A percentile compares a stretch with the other conserved stretches of the same genome.
Evolutionary conservation across 306 rosid genomes (phyloP).

Genomic region (Vicia villosa): DNA sequence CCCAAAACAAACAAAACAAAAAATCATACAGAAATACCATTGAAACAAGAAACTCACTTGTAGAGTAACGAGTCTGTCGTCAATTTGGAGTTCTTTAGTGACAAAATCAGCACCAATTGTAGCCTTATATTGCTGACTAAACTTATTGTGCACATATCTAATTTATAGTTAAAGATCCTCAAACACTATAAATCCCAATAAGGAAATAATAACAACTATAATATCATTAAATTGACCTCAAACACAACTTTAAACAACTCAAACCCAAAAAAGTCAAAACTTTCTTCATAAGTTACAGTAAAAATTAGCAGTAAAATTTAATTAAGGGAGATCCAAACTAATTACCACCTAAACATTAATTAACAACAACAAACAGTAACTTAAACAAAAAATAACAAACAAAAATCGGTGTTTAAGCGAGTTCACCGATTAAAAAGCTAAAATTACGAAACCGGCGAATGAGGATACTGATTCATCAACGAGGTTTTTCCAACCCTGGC

Average conservation of each 20-base stretch:
- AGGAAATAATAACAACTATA: conserved; percentile 11
- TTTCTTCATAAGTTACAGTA: background rate
- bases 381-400: background rate
- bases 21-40: conserved; percentile 39
- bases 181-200: conserved; percentile 24
- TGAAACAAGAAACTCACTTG: conserved; percentile 74
- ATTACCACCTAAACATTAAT: background rate
- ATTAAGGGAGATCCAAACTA: conserved; percentile 9
- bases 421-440: background rate
- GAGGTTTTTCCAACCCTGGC: conserved; percentile 95
- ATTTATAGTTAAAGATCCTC: conserved; percentile 49
- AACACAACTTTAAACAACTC: conserved; percentile 2
- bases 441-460: background rate
- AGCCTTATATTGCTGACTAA: conserved; percentile 97
- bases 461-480: conserved; percentile 98
- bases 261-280: conserved; percentile 3
- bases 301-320: background rate
- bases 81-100: conserved; percentile 94
- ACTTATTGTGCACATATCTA: conserved; percentile 95
- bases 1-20: background rate
- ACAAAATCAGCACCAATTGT: conserved; percentile 99
- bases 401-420: too few species aligned
- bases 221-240: conserved; percentile 16
- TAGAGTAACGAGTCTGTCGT: conserved; percentile 87
- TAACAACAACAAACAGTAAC: background rate